Evolutionary conservation across 495 filamentous ascomycete genomes (phyloP).

Genomic region (Xylaria telfairii): DNA sequence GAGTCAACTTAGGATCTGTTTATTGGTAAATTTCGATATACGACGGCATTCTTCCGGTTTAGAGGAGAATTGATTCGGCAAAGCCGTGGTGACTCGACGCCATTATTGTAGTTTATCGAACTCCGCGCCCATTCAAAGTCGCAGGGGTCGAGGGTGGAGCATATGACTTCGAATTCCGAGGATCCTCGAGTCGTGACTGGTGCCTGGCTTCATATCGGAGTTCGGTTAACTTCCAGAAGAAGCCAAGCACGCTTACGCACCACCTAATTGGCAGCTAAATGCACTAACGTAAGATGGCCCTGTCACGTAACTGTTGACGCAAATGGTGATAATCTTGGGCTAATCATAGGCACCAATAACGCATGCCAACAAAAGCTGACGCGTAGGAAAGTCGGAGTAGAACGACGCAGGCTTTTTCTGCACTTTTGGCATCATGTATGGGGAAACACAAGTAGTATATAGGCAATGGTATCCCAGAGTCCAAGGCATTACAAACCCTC

Average conservation of each 20-base stretch:
- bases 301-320: constrained; percentile 16
- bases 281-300: neutral
- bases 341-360: constrained; percentile 5
- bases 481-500: constrained; percentile 1
- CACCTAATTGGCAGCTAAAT: neutral
- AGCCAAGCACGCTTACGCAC: neutral
- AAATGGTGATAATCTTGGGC: neutral
- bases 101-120: constrained; percentile 20
- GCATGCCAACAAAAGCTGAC: constrained; percentile 8
- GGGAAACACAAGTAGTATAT: constrained; percentile 7
- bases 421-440: neutral
- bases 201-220: neutral
- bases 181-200: constrained; percentile 10
- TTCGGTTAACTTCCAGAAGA: constrained; percentile 13
- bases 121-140: constrained; percentile 4
- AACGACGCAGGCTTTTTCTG: neutral
- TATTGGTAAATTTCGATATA: neutral
- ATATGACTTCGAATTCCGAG: constrained; percentile 1
- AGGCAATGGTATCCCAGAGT: neutral
- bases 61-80: neutral
- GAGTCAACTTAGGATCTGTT: constrained; percentile 11
- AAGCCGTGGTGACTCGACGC: neutral
- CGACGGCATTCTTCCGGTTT: constrained; percentile 21
- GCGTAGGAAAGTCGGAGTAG: neutral
- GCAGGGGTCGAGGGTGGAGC: constrained; percentile 13